Percentiles rank a stretch among this genome's conserved stretches.
phyloP scores from a whole-genome alignment of 2,329 filamentous ascomycete genomes.

The Colletotrichum paranaense region DNA sequence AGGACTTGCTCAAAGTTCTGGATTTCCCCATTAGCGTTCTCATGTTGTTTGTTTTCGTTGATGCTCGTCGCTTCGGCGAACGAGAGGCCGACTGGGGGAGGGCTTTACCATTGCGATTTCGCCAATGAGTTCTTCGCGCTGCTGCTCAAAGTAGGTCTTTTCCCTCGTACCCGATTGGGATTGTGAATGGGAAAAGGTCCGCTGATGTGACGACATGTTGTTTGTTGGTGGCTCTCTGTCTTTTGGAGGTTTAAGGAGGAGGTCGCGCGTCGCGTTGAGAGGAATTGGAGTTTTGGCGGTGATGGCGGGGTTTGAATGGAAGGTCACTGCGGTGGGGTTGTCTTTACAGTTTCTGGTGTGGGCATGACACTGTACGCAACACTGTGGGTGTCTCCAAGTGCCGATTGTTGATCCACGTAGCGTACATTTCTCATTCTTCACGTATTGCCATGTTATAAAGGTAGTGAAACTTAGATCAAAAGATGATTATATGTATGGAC shows the following conservation, averaged over 20 bases:
- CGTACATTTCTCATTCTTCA: no score
- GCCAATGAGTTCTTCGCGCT: constrained; percentile 76
- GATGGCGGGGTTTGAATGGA: constrained; percentile 20
- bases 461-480: no score
- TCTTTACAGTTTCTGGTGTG: not conserved
- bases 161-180: constrained; percentile 43
- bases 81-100: not conserved
- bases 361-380: no score
- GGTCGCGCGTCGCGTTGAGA: constrained; percentile 21
- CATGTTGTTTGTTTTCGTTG: constrained; percentile 51
- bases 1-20: constrained; percentile 89
- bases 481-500: not conserved
- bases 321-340: not conserved
- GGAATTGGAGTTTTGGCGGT: not conserved
- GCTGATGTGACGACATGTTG: constrained; percentile 35
- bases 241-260: not conserved
- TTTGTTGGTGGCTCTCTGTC: not conserved
- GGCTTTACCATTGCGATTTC: constrained; percentile 76
- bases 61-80: not conserved
- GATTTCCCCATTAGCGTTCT: not conserved
- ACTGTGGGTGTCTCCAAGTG: no score
- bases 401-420: no score
- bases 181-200: constrained; percentile 34
- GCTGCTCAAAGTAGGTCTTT: constrained; percentile 79
- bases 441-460: no score